A percentile compares a stretch with the other conserved stretches of the same genome.
Evolutionary conservation across 2,329 filamentous ascomycete genomes (phyloP).

Genomic region (Talaromyces sp.): DNA sequence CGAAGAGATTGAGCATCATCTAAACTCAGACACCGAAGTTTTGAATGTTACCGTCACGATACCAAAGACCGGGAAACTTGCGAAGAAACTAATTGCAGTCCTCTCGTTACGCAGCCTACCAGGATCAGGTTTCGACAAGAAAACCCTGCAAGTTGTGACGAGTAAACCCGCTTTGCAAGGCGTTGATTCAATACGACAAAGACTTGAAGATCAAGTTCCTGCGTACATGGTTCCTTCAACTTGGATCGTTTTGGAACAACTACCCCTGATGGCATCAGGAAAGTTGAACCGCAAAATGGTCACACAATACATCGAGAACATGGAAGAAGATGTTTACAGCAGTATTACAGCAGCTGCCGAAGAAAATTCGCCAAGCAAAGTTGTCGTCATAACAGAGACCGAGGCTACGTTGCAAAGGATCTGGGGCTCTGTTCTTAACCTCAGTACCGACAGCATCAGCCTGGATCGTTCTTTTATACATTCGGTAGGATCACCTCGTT

Average conservation of each 20-base stretch:
- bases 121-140: constrained; percentile 8
- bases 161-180: background rate
- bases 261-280: constrained; percentile 8
- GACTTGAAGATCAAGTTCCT: constrained; percentile 5
- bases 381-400: constrained; percentile 7
- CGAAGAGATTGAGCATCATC: constrained; percentile 35
- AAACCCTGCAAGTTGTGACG: constrained; percentile 29
- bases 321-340: constrained; percentile 8
- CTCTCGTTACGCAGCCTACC: background rate
- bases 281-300: constrained; percentile 8
- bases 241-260: constrained; percentile 6
- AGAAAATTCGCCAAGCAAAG: background rate
- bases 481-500: constrained; percentile 1
- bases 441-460: constrained; percentile 3
- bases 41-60: constrained; percentile 17
- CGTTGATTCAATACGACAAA: background rate
- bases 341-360: constrained; percentile 1
- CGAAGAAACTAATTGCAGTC: constrained; percentile 9
- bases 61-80: constrained; percentile 4
- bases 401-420: constrained; percentile 9
- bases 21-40: constrained; percentile 33
- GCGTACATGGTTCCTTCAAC: constrained; percentile 10
- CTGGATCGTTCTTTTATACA: constrained; percentile 13
- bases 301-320: constrained; percentile 8
- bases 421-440: constrained; percentile 11